A percentile compares a stretch with the other conserved stretches of the same genome.
Conservation (phyloP, 73 alveolate species). For the Tetrahymena elliotti region DNA sequence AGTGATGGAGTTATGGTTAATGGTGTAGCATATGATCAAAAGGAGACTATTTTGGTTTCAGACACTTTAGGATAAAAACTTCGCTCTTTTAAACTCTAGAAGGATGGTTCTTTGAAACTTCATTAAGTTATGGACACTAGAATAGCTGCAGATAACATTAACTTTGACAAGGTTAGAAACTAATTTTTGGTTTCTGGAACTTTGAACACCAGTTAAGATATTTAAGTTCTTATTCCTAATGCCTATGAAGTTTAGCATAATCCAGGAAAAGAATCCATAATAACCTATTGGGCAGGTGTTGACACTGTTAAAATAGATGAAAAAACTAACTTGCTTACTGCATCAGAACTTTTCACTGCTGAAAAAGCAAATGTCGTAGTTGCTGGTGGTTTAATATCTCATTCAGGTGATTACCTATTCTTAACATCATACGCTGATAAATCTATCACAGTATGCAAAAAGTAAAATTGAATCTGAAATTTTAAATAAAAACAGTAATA, state of each 20-base stretch:
- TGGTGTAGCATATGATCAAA: background rate
- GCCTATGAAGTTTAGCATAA: background rate
- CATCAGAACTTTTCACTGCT: background rate
- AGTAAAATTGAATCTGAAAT: background rate
- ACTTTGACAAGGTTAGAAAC: background rate
- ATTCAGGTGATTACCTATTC: background rate
- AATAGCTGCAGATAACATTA: background rate
- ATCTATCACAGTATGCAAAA: background rate
- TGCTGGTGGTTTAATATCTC: background rate
- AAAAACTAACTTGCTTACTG: background rate
- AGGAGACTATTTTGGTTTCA: background rate
- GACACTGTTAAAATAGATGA: background rate
- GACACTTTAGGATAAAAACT: background rate
- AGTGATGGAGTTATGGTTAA: background rate
- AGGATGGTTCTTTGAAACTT: background rate
- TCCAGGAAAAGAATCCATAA: background rate
- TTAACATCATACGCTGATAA: background rate
- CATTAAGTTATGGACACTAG: background rate
- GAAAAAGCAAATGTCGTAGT: background rate
- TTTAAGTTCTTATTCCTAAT: background rate
- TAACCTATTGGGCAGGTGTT: background rate
- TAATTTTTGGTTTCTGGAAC: background rate
- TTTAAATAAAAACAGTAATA: too few relatives aligned
- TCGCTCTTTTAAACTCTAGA: background rate
- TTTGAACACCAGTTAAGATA: background rate